Base-by-base conservation (phyloP, 129 eudicot genomes). In the Cynara cardunculus region DNA sequence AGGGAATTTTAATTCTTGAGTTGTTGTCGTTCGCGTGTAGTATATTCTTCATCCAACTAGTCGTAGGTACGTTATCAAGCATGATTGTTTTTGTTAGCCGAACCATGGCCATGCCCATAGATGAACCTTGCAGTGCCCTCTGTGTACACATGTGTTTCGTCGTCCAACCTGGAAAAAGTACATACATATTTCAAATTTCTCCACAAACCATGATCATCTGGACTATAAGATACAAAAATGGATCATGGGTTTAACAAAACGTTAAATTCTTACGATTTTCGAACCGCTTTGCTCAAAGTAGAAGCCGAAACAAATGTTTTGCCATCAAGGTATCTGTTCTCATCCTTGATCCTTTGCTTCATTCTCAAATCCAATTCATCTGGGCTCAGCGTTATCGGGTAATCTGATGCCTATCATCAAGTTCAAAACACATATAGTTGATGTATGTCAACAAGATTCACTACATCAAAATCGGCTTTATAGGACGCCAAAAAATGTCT, bases 331-430 rank as follows among this genome's bases (percentile, higher is more conserved):
- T 87, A 92, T 87, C 93, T 75, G 69, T 89, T 92, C 71, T 92
- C 97, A 32, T 96, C 96, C 41, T 84, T 84, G 64, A 92, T 87
- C 84, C 96, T 85, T 66, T 88, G 93, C 85, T 92, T 92, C 85
- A 92, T 92, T 86, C 97, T 92, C 70, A 87, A 84, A 89, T 92
- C 97, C 62, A 92, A 32, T 78, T 92, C 97, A 75, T 92, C 97
- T 0, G 91, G 90, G 74, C 73, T 79, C 74, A 90, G 76, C n/a
- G 75, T 59, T 67, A 92, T 74, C 5, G 97, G 97, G n/a, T 83
- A 35, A 84, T 92, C 97, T 8, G 97, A 92, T 68, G 97, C 97
- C 97, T 92, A 86, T 75, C 13, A 49, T 68, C 64, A 83, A 27
- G 79, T 83, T 41, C 8, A 75, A 77, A 41, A 56, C 31, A 62